Evolutionary conservation across 2,329 filamentous ascomycete species (phyloP).

Genomic region (Fonsecaea pugnacius): DNA sequence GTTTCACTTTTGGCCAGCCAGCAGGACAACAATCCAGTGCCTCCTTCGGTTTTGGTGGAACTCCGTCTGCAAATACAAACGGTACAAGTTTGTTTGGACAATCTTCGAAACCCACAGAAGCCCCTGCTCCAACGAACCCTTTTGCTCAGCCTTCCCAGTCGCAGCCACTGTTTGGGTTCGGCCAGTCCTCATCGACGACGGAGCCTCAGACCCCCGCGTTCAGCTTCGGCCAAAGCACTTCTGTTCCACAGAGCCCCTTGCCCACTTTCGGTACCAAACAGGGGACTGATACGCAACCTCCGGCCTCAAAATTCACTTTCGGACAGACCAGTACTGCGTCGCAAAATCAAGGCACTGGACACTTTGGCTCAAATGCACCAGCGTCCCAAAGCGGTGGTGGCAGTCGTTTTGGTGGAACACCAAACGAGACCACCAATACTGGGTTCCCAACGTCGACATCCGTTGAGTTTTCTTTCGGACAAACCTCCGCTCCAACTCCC

Average conservation of each 20-base stretch:
- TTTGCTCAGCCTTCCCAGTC: conserved; percentile 30
- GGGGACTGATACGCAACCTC: conserved; percentile 5
- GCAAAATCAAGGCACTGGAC: conserved; percentile 10
- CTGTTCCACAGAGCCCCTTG: conserved; percentile 23
- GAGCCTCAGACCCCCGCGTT: conserved; percentile 25
- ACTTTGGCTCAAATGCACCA: conserved; percentile 9
- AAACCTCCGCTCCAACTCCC: conserved; percentile 16
- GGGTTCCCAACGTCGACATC: conserved; percentile 7
- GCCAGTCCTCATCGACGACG: conserved; percentile 19
- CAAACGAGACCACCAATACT: conserved; percentile 12
- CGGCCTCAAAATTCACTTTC: conserved; percentile 24
- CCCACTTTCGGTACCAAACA: conserved; percentile 23
- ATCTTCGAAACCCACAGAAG: conserved; percentile 15
- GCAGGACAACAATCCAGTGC: conserved; percentile 23
- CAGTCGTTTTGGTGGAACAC: conserved; percentile 19
- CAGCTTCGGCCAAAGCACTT: conserved; percentile 29
- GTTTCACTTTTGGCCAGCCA: conserved; percentile 33
- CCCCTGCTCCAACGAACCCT: conserved; percentile 20
- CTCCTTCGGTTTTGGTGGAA: conserved; percentile 21
- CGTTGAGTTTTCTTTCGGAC: conserved; percentile 22
- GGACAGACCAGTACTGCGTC: conserved; percentile 19
- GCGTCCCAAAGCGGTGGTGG: conserved; percentile 6
- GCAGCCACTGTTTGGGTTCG: conserved; percentile 29
- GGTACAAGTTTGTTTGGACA: conserved; percentile 26
- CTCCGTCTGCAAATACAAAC: conserved; percentile 20